A percentile compares a stretch with the other conserved stretches of the same genome.
Evolutionary conservation across 306 rosid species (phyloP).

Genomic region (Dicorynia guianensis): DNA sequence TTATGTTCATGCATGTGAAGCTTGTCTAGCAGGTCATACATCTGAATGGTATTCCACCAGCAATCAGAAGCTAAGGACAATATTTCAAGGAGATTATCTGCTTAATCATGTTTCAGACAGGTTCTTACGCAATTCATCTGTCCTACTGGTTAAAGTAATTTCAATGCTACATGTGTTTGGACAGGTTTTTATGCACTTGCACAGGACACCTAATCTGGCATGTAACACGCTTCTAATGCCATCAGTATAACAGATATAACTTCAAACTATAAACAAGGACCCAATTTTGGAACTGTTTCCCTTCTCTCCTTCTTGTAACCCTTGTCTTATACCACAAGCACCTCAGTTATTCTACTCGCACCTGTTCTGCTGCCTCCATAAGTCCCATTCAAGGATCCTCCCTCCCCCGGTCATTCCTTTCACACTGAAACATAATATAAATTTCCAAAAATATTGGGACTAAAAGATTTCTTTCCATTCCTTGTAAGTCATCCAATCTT

Average conservation of each 20-base stretch:
- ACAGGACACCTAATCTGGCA: neutral
- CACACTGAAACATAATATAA: neutral
- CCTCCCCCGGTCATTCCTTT: conserved; percentile 5
- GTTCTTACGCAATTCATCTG: too few species aligned
- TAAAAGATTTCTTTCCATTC: neutral
- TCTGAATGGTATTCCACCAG: neutral
- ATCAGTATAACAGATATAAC: neutral
- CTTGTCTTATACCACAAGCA: neutral
- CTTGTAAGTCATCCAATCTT: neutral
- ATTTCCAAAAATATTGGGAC: neutral
- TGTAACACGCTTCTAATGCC: neutral
- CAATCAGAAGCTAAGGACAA: neutral
- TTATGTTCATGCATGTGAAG: neutral
- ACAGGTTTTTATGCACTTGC: neutral
- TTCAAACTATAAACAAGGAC: neutral
- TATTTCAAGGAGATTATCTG: neutral
- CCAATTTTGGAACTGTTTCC: neutral
- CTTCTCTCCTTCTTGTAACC: neutral
- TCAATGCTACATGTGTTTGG: neutral
- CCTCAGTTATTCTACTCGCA: neutral
- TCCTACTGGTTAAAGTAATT: too few species aligned
- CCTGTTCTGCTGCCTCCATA: neutral
- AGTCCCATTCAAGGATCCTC: neutral
- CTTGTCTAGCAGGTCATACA: neutral
- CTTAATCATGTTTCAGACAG: neutral